Percentiles rank a stretch among this genome's conserved stretches.
Conservation (phyloP, 371 early-diverging fungal species). For the Ordospora colligata region DNA sequence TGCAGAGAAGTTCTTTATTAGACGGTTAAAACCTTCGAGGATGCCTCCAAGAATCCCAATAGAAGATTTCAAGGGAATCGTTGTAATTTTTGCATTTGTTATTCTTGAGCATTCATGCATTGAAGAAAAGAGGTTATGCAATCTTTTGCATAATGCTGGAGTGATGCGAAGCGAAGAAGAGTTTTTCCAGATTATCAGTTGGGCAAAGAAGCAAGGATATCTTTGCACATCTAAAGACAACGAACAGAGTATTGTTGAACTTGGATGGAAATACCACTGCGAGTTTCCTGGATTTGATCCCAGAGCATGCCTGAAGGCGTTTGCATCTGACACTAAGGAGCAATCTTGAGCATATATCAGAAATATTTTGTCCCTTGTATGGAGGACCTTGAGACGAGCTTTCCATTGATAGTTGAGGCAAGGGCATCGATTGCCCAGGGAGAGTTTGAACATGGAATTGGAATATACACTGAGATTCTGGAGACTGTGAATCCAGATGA, state of each 20-base stretch:
- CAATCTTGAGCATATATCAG: neutral
- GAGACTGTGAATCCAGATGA: slow-evolving; percentile 30
- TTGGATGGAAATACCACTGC: slow-evolving; percentile 2
- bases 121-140: neutral
- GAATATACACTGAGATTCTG: slow-evolving; percentile 50
- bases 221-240: neutral
- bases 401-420: slow-evolving; percentile 40
- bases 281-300: neutral
- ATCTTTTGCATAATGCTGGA: neutral
- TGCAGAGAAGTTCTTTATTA: slow-evolving; percentile 20
- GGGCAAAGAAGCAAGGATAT: neutral
- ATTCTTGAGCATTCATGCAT: neutral
- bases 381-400: slow-evolving; percentile 32
- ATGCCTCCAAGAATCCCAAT: no score
- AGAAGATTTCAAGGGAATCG: neutral
- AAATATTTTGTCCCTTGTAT: slow-evolving; percentile 25
- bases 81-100: neutral
- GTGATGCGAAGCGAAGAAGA: neutral
- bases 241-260: neutral
- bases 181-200: neutral
- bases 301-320: neutral
- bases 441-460: slow-evolving; percentile 43
- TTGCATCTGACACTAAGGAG: neutral
- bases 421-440: slow-evolving; percentile 38
- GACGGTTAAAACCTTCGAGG: neutral